Evolutionary conservation across 2,329 filamentous ascomycete species (phyloP).

Genomic region (Penicillium concentricum): DNA sequence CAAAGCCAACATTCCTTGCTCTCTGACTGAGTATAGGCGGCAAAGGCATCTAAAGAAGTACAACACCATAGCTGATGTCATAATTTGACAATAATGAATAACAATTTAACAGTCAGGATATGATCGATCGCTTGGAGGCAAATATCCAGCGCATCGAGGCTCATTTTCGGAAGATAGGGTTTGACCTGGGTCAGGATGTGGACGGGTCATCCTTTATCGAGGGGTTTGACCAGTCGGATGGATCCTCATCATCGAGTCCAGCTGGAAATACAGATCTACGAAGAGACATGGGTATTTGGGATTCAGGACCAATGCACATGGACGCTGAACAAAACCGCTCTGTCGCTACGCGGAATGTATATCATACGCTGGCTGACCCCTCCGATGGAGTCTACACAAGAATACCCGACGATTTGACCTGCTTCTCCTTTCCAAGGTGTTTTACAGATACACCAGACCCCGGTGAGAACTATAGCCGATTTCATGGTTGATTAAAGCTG

Average conservation of each 20-base stretch:
- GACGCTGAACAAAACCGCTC: neutral
- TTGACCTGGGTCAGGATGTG: neutral
- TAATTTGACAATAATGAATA: neutral
- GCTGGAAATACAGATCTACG: neutral
- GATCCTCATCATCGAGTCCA: neutral
- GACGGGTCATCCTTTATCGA: neutral
- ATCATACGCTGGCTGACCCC: neutral
- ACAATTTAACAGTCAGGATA: neutral
- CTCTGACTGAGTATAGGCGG: neutral
- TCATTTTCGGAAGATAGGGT: neutral
- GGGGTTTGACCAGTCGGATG: neutral
- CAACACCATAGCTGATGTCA: neutral
- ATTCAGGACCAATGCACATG: neutral
- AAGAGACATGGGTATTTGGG: neutral
- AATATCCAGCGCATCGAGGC: neutral
- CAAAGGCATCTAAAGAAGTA: neutral
- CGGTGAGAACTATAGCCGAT: neutral
- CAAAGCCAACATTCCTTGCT: neutral
- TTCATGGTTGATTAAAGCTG: neutral
- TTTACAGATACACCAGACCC: neutral
- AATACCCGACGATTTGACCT: neutral
- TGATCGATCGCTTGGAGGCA: neutral
- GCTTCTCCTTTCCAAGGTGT: neutral
- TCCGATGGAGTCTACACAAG: neutral
- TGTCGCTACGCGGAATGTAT: neutral